These are phyloP conservation scores for Aspergillus hortae DNA, from an alignment of 2,329 filamentous ascomycete genomes.

Conservation along the genomic window DNA sequence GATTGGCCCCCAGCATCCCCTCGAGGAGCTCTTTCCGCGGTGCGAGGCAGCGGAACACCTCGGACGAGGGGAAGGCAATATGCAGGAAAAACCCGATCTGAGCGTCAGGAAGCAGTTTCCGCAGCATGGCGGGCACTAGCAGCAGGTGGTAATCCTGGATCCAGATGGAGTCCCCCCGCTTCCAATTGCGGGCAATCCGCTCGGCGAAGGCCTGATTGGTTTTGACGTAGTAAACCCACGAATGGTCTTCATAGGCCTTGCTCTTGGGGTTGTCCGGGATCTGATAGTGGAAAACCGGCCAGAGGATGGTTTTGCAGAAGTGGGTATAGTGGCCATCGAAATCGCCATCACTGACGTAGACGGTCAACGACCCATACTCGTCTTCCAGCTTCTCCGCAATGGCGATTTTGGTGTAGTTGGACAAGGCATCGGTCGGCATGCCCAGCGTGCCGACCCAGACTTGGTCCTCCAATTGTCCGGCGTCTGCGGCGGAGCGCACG, in stretches of 20 bases:
- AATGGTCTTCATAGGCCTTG: constrained; percentile 96
- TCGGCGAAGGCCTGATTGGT: constrained; percentile 93
- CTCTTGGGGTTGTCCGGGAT: constrained; percentile 97
- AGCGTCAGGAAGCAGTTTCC: constrained; percentile 79
- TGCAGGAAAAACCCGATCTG: constrained; percentile 97
- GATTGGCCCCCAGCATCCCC: constrained; percentile 87
- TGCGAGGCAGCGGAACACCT: constrained; percentile 89
- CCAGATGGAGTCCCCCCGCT: constrained; percentile 89
- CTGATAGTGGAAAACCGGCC: constrained; percentile 97
- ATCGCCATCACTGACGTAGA: constrained; percentile 85
- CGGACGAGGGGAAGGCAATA: constrained; percentile 91
- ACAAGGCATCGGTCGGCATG: constrained; percentile 86
- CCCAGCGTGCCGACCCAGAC: constrained; percentile 91
- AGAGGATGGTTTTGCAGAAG: constrained; percentile 96
- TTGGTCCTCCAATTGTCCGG: constrained; percentile 67
- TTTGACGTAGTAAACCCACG: constrained; percentile 90
- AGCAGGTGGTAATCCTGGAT: constrained; percentile 93
- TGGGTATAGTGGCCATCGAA: constrained; percentile 93
- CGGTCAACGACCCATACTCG: constrained; percentile 76
- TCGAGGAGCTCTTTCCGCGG: constrained; percentile 82
- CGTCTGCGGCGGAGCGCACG: constrained; percentile 70
- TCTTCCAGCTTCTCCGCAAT: constrained; percentile 78
- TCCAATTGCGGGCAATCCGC: constrained; percentile 86
- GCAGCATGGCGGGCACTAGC: constrained; percentile 82
- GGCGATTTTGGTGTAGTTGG: constrained; percentile 70